Evolutionary conservation across 1,139 yeast species (phyloP), one percentile per base, ranked within the genome.

Genomic region (Yamadazyma membranifaciens): DNA sequence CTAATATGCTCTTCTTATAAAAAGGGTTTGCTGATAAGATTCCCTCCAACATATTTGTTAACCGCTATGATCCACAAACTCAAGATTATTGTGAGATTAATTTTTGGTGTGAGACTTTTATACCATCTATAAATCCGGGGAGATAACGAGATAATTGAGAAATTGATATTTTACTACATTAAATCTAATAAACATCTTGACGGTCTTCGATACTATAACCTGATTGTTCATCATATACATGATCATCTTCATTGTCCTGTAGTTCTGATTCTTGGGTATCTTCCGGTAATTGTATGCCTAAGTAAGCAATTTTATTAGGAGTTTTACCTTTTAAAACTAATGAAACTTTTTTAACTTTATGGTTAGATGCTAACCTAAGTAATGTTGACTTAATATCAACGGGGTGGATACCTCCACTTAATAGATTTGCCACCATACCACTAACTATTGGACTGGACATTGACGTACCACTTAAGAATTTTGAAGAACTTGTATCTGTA

Each of bases 401-500:
- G 0, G 74, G 65, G 0, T 65, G 52, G 4, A 79, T 65, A 0
- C 95, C 95, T 48, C 69, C 64, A 34, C 87, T 81, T 47, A 88
- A 61, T 36, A 62, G 36, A 54, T 80, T 74, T 0, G 91, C 92
- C 2, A 74, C 80, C 31, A 86, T 54, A 0, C 96, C 97, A 0
- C 92, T 72, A 6, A 87, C 85, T 2, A 81, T 70, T 0, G 96
- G 96, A 1, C 95, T 73, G 0, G 96, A 81, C 88, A 87, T 87
- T 1, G 96, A 87, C 0, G 96, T 88, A 0, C 97, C 97, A 1
- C 94, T 81, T 46, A 83, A 71, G 4, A 59, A 51, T 35, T 68
- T 76, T 1, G 79, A 67, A 3, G 47, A 38, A 10, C 43, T 46
- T 20, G 44, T 34, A 36, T 57, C 55, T 14, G 42, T 44, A 9